Evolutionary conservation across 176 grass and related monocot genomes (phyloP).

Genomic region (Poa pratensis): DNA sequence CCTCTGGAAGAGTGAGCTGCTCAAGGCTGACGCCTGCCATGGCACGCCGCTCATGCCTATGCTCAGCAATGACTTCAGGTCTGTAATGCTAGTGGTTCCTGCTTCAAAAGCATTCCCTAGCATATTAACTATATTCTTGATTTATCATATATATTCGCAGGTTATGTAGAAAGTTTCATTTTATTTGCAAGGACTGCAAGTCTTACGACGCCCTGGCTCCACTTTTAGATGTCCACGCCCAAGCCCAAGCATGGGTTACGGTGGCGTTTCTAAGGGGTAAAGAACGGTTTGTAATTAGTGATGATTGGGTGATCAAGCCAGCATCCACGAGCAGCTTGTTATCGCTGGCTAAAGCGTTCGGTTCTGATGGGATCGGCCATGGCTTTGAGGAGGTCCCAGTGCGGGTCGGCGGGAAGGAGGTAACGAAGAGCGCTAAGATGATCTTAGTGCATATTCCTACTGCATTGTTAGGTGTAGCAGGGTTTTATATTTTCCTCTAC

Average conservation of each 20-base stretch:
- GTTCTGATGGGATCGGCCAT: neutral
- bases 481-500: neutral
- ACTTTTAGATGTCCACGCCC: neutral
- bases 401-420: neutral
- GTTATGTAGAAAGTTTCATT: neutral
- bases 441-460: too few relatives aligned
- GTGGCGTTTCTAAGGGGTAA: neutral
- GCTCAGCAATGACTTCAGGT: neutral
- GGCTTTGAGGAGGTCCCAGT: neutral
- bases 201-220: neutral
- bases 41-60: neutral
- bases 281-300: neutral
- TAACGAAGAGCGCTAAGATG: too few relatives aligned
- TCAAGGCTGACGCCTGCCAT: slow-evolving; percentile 1
- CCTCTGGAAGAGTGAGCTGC: neutral
- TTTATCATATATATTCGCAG: too few relatives aligned
- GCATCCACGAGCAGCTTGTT: neutral
- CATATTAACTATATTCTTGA: too few relatives aligned
- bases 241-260: neutral
- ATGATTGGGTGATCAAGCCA: neutral
- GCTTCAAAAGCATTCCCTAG: neutral
- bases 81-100: neutral
- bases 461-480: too few relatives aligned
- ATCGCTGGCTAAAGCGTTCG: neutral
- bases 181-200: neutral